Conservation (phyloP, 768 basidiomycete genomes). For the Trametes meyenii region DNA sequence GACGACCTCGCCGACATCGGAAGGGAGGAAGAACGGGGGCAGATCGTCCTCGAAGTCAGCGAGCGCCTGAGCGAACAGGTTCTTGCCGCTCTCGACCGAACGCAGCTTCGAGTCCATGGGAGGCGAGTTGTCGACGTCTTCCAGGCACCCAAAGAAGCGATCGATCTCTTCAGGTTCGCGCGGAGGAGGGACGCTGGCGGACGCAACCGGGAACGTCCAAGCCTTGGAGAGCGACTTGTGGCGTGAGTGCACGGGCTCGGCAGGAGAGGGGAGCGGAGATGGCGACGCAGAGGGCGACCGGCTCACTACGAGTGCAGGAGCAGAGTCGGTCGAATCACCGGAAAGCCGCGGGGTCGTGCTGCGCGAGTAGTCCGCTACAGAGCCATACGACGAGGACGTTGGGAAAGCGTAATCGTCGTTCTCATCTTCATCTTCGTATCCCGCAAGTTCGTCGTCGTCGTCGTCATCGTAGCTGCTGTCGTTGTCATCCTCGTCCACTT, state of each 20-base stretch:
- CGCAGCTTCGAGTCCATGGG: conserved; percentile 43
- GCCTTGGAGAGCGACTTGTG: conserved; percentile 58
- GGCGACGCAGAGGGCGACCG: conserved; percentile 37
- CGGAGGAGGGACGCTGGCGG: conserved; percentile 23
- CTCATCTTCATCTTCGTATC: conserved; percentile 75
- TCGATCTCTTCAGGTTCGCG: conserved; percentile 57
- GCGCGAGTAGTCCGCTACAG: conserved; percentile 33
- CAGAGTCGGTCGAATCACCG: conserved; percentile 24
- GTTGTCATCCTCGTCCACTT: conserved; percentile 49
- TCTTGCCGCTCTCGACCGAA: conserved; percentile 56
- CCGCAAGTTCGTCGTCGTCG: conserved; percentile 59
- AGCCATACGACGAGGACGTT: conserved; percentile 35
- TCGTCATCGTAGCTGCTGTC: conserved; percentile 36
- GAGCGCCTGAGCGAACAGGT: conserved; percentile 57
- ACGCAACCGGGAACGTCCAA: conserved; percentile 58
- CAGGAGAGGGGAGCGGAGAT: conserved; percentile 31
- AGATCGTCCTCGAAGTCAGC: conserved; percentile 49
- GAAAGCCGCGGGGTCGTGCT: conserved; percentile 35
- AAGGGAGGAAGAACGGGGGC: conserved; percentile 53
- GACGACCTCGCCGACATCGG: conserved; percentile 44
- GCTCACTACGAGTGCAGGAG: conserved; percentile 25
- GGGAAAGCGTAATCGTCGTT: conserved; percentile 58
- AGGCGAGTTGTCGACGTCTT: conserved; percentile 54
- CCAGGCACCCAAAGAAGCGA: conserved; percentile 74
- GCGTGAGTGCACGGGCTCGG: conserved; percentile 34